Conservation (phyloP, 2,329 filamentous ascomycete species). For the Colletotrichum plurivorum region DNA sequence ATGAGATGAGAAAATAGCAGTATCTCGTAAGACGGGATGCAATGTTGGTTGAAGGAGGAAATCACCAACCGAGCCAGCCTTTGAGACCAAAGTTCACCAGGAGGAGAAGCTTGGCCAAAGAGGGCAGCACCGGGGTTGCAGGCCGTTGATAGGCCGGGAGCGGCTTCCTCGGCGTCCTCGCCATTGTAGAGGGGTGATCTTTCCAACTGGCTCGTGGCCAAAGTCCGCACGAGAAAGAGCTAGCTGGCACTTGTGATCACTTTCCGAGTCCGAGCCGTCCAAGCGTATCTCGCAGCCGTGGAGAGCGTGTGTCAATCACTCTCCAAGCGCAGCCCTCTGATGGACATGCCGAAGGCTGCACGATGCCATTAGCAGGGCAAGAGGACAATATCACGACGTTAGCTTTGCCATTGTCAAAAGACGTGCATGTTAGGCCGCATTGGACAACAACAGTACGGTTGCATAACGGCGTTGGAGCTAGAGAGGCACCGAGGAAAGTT, state of each 20-base stretch:
- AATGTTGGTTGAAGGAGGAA: not conserved
- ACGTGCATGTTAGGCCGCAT: not conserved
- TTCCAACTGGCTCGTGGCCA: not conserved
- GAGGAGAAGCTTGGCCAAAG: not conserved
- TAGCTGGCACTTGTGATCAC: not conserved
- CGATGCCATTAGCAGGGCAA: too few species aligned
- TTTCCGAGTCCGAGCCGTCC: not conserved
- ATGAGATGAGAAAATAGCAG: slow-evolving; percentile 9
- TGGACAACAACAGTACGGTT: not conserved
- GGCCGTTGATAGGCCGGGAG: slow-evolving; percentile 6
- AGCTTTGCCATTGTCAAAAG: not conserved
- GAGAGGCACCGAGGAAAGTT: not conserved
- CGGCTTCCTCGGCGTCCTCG: slow-evolving; percentile 7
- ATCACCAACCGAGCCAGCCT: not conserved
- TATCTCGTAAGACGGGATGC: not conserved
- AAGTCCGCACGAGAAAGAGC: not conserved
- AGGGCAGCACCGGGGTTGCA: not conserved
- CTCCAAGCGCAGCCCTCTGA: too few species aligned
- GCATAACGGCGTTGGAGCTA: not conserved
- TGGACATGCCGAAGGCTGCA: too few species aligned
- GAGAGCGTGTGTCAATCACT: too few species aligned
- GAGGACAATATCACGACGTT: not conserved
- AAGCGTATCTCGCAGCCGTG: not conserved
- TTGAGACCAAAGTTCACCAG: not conserved
- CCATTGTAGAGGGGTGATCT: not conserved